Evolutionary conservation across 345 rosid genomes (phyloP).

Genomic region (Mangifera indica): DNA sequence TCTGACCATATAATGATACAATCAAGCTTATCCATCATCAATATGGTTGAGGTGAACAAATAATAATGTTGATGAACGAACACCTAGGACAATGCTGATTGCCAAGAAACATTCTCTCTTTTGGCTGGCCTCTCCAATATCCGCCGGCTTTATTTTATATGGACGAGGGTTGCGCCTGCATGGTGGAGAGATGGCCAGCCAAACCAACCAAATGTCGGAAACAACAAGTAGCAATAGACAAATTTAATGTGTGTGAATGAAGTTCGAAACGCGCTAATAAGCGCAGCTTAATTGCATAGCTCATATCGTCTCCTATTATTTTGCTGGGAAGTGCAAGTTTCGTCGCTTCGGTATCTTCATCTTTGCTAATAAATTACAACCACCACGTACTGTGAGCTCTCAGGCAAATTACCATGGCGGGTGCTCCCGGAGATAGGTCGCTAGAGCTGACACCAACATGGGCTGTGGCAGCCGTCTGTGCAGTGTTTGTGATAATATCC

Average conservation of each 20-base stretch:
- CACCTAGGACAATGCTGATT: not conserved
- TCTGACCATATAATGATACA: no score
- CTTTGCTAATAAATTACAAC: not conserved
- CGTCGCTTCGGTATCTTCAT: not conserved
- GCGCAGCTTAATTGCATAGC: not conserved
- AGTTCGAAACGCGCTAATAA: not conserved
- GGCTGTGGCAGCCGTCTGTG: constrained; percentile 58
- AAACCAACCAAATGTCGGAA: not conserved
- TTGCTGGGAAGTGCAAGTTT: not conserved
- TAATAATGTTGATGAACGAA: not conserved
- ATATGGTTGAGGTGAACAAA: not conserved
- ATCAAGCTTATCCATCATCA: no score
- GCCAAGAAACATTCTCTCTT: not conserved
- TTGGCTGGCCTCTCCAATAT: constrained; percentile 6
- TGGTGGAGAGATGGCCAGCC: not conserved
- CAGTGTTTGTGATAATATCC: constrained; percentile 48
- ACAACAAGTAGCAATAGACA: constrained; percentile 4
- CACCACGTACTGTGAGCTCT: not conserved
- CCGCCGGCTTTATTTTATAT: constrained; percentile 16
- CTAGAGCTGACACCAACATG: constrained; percentile 58
- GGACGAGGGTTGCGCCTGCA: not conserved
- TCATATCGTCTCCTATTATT: not conserved
- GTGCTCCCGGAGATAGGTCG: constrained; percentile 33
- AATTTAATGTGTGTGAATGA: not conserved
- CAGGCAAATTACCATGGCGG: constrained; percentile 34